Percentiles rank a stretch among this genome's conserved stretches.
phyloP scores from a whole-genome alignment of 1,139 yeast genomes.

The Kluyveromyces marxianus region DNA sequence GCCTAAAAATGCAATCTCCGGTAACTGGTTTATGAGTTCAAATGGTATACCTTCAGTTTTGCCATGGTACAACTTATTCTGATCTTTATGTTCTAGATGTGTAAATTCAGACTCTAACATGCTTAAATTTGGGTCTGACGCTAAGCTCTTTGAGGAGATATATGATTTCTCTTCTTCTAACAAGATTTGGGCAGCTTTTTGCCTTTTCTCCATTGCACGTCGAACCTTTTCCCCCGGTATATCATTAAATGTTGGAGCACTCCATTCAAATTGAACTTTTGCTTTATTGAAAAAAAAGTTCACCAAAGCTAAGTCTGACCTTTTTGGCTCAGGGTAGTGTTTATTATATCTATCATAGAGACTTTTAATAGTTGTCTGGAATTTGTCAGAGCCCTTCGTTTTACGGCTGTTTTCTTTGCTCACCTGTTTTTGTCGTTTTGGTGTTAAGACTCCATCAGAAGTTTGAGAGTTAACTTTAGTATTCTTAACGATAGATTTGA shows the following conservation, averaged over 20 bases:
- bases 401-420: neutral
- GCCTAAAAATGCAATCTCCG: slow-evolving; percentile 71
- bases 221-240: slow-evolving; percentile 52
- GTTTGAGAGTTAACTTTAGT: slow-evolving; percentile 7
- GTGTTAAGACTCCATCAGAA: neutral
- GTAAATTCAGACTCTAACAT: slow-evolving; percentile 4
- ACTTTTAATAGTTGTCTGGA: neutral
- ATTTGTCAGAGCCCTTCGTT: neutral
- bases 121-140: neutral
- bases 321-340: slow-evolving; percentile 6
- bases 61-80: slow-evolving; percentile 14
- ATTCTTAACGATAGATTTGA: slow-evolving; percentile 9
- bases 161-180: slow-evolving; percentile 14
- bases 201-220: slow-evolving; percentile 25
- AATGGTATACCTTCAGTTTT: slow-evolving; percentile 21
- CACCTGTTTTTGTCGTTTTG: neutral
- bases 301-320: slow-evolving; percentile 27
- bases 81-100: slow-evolving; percentile 6
- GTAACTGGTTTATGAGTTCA: slow-evolving; percentile 33
- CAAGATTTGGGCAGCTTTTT: slow-evolving; percentile 8
- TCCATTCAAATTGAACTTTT: slow-evolving; percentile 50
- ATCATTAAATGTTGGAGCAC: slow-evolving; percentile 42
- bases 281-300: slow-evolving; percentile 41
- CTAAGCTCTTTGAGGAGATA: neutral
- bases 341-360: neutral